Evolutionary conservation across 2,329 filamentous ascomycete species (phyloP), one percentile per base, ranked within the genome.

Genomic region (Curvularia eragrostidis): DNA sequence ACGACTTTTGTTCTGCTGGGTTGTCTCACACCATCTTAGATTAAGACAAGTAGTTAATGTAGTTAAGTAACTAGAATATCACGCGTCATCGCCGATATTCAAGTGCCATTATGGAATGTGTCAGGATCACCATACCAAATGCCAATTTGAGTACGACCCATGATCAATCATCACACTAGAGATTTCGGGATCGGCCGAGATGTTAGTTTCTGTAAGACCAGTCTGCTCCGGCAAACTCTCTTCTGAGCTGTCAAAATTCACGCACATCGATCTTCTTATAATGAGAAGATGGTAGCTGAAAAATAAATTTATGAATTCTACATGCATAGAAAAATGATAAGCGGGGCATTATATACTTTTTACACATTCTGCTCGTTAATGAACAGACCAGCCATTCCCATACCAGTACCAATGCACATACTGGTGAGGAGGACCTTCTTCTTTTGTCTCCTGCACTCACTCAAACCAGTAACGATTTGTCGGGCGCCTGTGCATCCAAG

Each of bases 351-450:
- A 36, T 2, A 36, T 18, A 36, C 32, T 3, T 26, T 36, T 24
- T 49, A 49, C 23, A 49, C 47, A 28, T 49, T 49, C 74, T 87
- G 84, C 80, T 89, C 86, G 70, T 89, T 89, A 50, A 89, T 83
- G 70, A 88, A 87, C 67, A 89, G 68, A 41, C 85, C 86, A 48
- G 86, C 86, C 87, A 89, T 89, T 41, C 86, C 86, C 79, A 87
- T 85, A 8, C 86, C 86, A 51, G 85, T 88, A 46, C 87, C 86
- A 76, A 89, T 87, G 71, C 86, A 97, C 93, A 97, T 98, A 75
- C 90, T 95, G 19, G 92, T 97, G 72, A 98, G 80, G 61, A 97
- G 78, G 66, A 97, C 83, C 90, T 93, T 96, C 85, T 94, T 94
- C 84, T 92, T 91, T 62, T 87, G 88, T 73, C 91, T 86, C 72